Evolutionary conservation across 2,329 filamentous ascomycete species (phyloP).

Genomic region (Alternaria dauci): DNA sequence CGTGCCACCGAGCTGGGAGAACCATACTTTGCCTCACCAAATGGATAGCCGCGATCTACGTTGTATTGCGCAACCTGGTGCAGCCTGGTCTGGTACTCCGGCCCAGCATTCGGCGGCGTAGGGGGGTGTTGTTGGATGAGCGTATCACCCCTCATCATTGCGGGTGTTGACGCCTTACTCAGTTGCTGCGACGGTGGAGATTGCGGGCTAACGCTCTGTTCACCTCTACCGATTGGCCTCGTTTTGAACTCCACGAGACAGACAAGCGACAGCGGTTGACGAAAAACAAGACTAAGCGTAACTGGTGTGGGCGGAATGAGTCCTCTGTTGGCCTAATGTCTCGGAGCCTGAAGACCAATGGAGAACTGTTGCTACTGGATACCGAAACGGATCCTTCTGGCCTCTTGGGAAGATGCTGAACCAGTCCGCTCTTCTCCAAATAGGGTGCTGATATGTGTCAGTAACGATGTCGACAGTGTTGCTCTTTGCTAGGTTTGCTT

Average conservation of each 20-base stretch:
- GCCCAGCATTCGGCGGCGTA: slow-evolving; percentile 44
- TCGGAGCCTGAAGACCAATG: slow-evolving; percentile 11
- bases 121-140: slow-evolving; percentile 49
- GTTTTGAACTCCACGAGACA: slow-evolving; percentile 23
- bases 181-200: slow-evolving; percentile 16
- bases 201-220: slow-evolving; percentile 8
- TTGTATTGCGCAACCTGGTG: slow-evolving; percentile 56
- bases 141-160: slow-evolving; percentile 46
- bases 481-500: slow-evolving; percentile 44
- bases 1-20: slow-evolving; percentile 40
- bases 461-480: slow-evolving; percentile 25
- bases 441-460: slow-evolving; percentile 40
- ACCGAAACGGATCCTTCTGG: background rate
- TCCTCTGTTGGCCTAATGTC: slow-evolving; percentile 12
- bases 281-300: background rate
- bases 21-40: slow-evolving; percentile 45
- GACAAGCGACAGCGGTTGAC: slow-evolving; percentile 10
- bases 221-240: slow-evolving; percentile 11
- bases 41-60: slow-evolving; percentile 49
- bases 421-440: slow-evolving; percentile 19
- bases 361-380: slow-evolving; percentile 10
- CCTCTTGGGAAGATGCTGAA: slow-evolving; percentile 30
- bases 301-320: background rate
- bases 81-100: slow-evolving; percentile 49
- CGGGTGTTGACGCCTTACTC: slow-evolving; percentile 18